Percentiles rank a stretch among this genome's conserved stretches.
phyloP scores from a whole-genome alignment of 2,329 filamentous ascomycete species.

The Penicillium brasilianum region DNA sequence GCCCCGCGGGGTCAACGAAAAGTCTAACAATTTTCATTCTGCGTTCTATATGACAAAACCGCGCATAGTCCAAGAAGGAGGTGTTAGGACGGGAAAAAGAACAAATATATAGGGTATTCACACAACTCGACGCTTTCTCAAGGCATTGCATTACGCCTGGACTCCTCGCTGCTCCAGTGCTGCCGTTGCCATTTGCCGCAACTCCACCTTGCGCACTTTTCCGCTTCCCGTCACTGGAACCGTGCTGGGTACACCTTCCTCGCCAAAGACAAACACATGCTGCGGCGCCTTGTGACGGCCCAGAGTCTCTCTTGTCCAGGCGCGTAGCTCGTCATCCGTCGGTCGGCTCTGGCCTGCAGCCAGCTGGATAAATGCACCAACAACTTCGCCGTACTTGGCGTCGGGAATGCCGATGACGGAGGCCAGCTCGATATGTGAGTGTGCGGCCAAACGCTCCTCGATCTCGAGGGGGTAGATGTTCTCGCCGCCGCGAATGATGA shows the following conservation, averaged over 20 bases:
- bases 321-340: slow-evolving; percentile 60
- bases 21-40: background rate
- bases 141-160: background rate
- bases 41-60: no score
- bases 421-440: slow-evolving; percentile 66
- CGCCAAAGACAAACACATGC: slow-evolving; percentile 77
- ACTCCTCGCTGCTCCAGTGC: slow-evolving; percentile 42
- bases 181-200: slow-evolving; percentile 55
- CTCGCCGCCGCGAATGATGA: slow-evolving; percentile 77
- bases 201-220: slow-evolving; percentile 68
- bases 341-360: slow-evolving; percentile 45
- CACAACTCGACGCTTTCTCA: background rate
- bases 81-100: background rate
- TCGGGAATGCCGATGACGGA: slow-evolving; percentile 73
- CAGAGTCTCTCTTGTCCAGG: slow-evolving; percentile 66
- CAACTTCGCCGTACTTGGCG: slow-evolving; percentile 74
- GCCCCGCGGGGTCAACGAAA: background rate
- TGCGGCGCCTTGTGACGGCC: slow-evolving; percentile 72
- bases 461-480: slow-evolving; percentile 78
- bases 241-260: slow-evolving; percentile 56
- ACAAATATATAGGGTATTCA: background rate
- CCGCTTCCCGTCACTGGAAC: slow-evolving; percentile 73
- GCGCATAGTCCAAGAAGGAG: background rate
- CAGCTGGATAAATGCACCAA: slow-evolving; percentile 64
- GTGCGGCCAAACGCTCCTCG: slow-evolving; percentile 71